Evolutionary conservation across 371 early-diverging fungal genomes (phyloP).

Genomic region (Mucor velutinosus): DNA sequence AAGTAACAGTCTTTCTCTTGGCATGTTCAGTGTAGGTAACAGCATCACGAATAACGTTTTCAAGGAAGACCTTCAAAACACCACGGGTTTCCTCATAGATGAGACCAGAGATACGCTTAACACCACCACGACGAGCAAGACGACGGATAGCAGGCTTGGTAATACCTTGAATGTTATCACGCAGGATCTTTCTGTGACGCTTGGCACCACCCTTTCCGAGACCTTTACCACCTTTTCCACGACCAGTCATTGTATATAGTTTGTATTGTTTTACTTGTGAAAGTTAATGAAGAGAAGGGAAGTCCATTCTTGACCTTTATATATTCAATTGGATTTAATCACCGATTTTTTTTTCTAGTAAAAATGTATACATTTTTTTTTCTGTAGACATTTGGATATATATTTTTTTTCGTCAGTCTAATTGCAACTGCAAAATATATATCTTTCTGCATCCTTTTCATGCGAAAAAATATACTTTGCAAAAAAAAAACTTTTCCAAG

Average conservation of each 20-base stretch:
- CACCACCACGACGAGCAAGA: constrained; percentile 99
- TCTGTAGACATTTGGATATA: neutral
- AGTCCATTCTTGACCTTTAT: neutral
- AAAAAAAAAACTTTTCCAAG: neutral
- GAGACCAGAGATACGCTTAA: constrained; percentile 99
- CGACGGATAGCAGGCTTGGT: constrained; percentile 99
- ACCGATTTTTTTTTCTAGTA: constrained; percentile 7
- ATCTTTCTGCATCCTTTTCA: neutral
- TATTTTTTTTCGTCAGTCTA: neutral
- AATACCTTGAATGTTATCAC: constrained; percentile 99
- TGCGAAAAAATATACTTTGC: neutral
- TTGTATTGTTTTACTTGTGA: constrained; percentile 2
- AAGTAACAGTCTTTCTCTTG: constrained; percentile 99
- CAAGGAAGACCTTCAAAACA: constrained; percentile 97
- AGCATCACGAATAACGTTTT: constrained; percentile 97
- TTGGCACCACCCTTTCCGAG: constrained; percentile 97
- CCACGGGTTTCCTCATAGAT: constrained; percentile 99
- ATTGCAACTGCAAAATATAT: neutral
- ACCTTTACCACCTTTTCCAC: constrained; percentile 98
- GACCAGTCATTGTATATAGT: constrained; percentile 76
- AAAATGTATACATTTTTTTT: neutral
- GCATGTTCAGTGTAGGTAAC: constrained; percentile 99
- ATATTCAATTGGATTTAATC: constrained; percentile 4
- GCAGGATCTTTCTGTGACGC: constrained; percentile 99
- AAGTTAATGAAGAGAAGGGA: constrained; percentile 16